phyloP scores from a whole-genome alignment of 495 filamentous ascomycete species.

The Usnea hakonensis region DNA sequence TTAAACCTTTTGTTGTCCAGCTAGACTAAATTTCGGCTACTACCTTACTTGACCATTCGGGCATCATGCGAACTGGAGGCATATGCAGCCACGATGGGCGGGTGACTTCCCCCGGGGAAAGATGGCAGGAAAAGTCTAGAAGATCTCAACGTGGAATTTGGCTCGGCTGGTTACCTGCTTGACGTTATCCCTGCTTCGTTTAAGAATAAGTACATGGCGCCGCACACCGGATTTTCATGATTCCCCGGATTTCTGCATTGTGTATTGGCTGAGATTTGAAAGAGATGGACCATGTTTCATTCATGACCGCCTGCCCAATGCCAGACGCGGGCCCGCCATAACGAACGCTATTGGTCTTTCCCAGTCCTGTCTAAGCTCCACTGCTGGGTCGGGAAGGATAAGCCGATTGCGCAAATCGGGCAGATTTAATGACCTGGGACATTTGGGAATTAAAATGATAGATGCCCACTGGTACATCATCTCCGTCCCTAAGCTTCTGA shows the following conservation, averaged over 20 bases:
- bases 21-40: background rate
- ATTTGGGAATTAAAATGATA: constrained; percentile 4
- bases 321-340: background rate
- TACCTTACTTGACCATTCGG: background rate
- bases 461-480: background rate
- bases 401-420: background rate
- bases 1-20: background rate
- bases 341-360: constrained; percentile 5
- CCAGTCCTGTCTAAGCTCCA: background rate
- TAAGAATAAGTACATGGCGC: constrained; percentile 6
- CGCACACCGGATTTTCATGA: background rate
- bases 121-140: background rate
- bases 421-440: background rate
- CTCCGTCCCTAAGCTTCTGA: background rate
- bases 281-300: constrained; percentile 1
- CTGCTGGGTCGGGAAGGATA: constrained; percentile 1
- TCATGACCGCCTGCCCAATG: constrained; percentile 5
- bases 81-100: constrained; percentile 9
- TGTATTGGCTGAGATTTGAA: background rate
- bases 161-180: constrained; percentile 5
- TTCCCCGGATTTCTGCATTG: constrained; percentile 8
- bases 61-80: constrained; percentile 7
- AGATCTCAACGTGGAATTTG: constrained; percentile 7
- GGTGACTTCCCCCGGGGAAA: background rate
- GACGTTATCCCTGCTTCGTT: constrained; percentile 5